Base-by-base conservation (phyloP, 495 filamentous ascomycete genomes). In the Elaphomyces granulatus region DNA sequence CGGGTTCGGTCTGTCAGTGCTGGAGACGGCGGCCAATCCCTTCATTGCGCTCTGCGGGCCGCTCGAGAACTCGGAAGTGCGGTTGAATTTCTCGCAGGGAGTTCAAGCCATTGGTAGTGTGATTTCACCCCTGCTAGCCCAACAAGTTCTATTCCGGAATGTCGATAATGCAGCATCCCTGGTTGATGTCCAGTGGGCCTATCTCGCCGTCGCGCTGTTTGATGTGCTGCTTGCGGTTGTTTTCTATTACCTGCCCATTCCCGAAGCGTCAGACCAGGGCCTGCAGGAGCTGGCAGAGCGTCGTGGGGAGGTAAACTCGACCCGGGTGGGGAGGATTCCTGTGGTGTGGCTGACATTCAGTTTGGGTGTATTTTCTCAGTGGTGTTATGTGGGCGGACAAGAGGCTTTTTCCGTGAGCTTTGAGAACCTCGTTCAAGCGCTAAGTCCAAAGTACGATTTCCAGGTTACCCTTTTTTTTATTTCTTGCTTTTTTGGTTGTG, bases 31-130 rank as follows among this genome's bases (percentile, higher is more conserved):
- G 3, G 77, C 72, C 8, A 83, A 83, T 41, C 72, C 75, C 0
- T 83, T 82, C 51, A 77, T 79, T 33, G 60, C 71, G 1, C 68
- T 83, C 1, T 81, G 78, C 44, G 79, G 79, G 2, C 79, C 79
- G 0, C 61, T 67, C 10, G 67, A 78, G 43, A 78, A 81, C 42
- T 68, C 71, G 1, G 79, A 83, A 48, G 63, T 74, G 7, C 68
- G 79, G 20, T 52, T 83, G 28, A 80, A 80, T 37, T 53, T 81
- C 37, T 77, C 75, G 0, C 78, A 83, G 50, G 77, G 66, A 4
- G 62, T 82, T n/a, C 79, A 82, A 53, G 78, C 76, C 0, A 57
- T 80, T 36, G 79, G 79, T 3, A 77, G 60, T 38, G 57, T 81
- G 2, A 34, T 80, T 1, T 76, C 77, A 2, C 74, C 75, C 3